Conservation (phyloP, 2,329 filamentous ascomycete genomes). For the Ramularia endophylla region DNA sequence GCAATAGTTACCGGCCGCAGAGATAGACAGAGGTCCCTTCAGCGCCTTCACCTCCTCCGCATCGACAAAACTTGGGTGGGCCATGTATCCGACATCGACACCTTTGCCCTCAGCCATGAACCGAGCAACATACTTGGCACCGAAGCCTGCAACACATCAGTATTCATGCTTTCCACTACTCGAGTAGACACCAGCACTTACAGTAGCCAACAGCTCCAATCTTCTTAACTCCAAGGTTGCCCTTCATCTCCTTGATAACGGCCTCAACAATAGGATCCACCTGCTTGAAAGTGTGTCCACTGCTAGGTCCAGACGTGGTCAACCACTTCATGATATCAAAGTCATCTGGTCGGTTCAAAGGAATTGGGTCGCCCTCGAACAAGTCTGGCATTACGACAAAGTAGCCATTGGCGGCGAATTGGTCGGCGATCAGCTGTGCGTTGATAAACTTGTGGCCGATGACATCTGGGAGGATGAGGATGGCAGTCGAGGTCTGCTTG, state of each 20-base stretch:
- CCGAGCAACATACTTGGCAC: slow-evolving; percentile 54
- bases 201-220: slow-evolving; percentile 40
- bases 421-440: slow-evolving; percentile 60
- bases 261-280: slow-evolving; percentile 51
- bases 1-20: slow-evolving; percentile 51
- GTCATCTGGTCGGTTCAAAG: slow-evolving; percentile 46
- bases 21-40: slow-evolving; percentile 53
- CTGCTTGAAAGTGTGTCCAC: slow-evolving; percentile 35
- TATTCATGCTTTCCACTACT: background rate
- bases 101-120: slow-evolving; percentile 52
- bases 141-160: slow-evolving; percentile 30
- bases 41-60: slow-evolving; percentile 55
- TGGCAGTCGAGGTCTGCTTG: slow-evolving; percentile 48
- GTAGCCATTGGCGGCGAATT: slow-evolving; percentile 69
- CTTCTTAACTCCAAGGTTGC: slow-evolving; percentile 43
- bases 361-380: slow-evolving; percentile 60
- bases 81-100: slow-evolving; percentile 64
- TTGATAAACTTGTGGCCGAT: slow-evolving; percentile 52
- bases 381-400: slow-evolving; percentile 63
- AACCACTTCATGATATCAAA: slow-evolving; percentile 49
- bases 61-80: slow-evolving; percentile 70
- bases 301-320: slow-evolving; percentile 24
- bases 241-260: slow-evolving; percentile 43
- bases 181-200: background rate
- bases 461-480: slow-evolving; percentile 54